Percentiles rank a stretch among this genome's conserved stretches.
phyloP scores from a whole-genome alignment of 2,329 filamentous ascomycete species.

The Aspergillus neotritici region DNA sequence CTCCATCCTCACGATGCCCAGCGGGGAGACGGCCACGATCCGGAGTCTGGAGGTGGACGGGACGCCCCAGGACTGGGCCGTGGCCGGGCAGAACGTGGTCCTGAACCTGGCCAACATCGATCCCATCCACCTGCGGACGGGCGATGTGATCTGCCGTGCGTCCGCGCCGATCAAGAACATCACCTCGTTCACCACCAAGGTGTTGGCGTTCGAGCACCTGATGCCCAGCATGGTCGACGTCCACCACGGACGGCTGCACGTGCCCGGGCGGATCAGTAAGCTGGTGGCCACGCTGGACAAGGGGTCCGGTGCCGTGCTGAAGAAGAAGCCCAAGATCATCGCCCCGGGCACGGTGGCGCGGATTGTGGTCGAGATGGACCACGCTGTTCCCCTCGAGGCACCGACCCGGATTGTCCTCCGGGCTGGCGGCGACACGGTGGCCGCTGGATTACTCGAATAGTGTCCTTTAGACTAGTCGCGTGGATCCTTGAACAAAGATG shows the following conservation, averaged over 20 bases:
- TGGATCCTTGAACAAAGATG: neutral
- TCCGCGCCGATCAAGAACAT: constrained; percentile 63
- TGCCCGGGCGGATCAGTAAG: constrained; percentile 65
- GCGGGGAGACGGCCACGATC: constrained; percentile 71
- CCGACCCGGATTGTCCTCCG: constrained; percentile 76
- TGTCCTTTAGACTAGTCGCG: neutral
- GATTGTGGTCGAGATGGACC: constrained; percentile 67
- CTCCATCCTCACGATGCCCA: constrained; percentile 70
- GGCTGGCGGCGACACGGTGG: constrained; percentile 75
- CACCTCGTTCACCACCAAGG: constrained; percentile 71
- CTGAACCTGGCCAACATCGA: constrained; percentile 85
- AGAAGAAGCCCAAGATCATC: constrained; percentile 80
- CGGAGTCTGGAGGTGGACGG: constrained; percentile 75
- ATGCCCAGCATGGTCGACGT: constrained; percentile 87
- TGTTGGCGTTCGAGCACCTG: constrained; percentile 82
- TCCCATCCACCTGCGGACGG: constrained; percentile 70
- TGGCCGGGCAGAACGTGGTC: constrained; percentile 82
- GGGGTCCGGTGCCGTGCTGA: constrained; percentile 64
- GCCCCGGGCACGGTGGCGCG: constrained; percentile 73
- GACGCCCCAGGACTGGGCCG: constrained; percentile 74
- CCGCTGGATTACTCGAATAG: constrained; percentile 72
- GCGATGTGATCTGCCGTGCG: constrained; percentile 77
- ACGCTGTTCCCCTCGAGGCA: constrained; percentile 70
- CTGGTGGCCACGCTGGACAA: constrained; percentile 75
- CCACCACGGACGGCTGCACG: constrained; percentile 76